These are phyloP conservation scores for Coffea humblotiana DNA, from an alignment of 305 asterid species.

Conservation along the genomic window DNA sequence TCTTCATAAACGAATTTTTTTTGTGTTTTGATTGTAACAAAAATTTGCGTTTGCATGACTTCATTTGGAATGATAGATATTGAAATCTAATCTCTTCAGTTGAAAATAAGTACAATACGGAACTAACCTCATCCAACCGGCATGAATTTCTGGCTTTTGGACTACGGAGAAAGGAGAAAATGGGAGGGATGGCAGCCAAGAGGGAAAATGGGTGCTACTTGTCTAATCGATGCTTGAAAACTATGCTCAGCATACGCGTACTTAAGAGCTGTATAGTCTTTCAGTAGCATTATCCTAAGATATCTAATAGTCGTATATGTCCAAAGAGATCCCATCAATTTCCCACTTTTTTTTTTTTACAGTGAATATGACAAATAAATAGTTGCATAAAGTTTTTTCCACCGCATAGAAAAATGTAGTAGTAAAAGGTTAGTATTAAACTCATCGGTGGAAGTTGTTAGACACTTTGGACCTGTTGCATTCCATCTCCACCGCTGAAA, in stretches of 20 bases:
- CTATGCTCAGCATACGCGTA: not conserved
- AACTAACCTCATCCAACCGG: not conserved
- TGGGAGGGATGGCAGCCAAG: not conserved
- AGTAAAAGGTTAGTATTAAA: not conserved
- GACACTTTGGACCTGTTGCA: not conserved
- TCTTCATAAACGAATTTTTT: not conserved
- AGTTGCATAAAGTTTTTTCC: not conserved
- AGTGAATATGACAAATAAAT: too few species aligned
- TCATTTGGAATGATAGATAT: not conserved
- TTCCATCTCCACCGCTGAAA: constrained; percentile 12
- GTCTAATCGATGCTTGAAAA: not conserved
- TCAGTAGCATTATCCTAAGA: not conserved
- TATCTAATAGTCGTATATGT: constrained; percentile 12
- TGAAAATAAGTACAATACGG: not conserved
- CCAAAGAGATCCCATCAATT: constrained; percentile 23
- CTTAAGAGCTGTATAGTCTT: not conserved
- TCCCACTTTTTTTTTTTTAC: constrained; percentile 17
- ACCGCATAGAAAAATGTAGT: not conserved
- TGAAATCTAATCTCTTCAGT: not conserved
- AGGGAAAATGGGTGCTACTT: not conserved
- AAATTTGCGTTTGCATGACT: not conserved
- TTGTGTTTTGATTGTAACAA: not conserved
- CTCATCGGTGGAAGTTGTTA: constrained; percentile 15
- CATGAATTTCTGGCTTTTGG: not conserved
- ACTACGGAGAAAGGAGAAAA: too few species aligned